phyloP scores from a whole-genome alignment of 148 eudicot species.

The Tetragonia tetragonoides region DNA sequence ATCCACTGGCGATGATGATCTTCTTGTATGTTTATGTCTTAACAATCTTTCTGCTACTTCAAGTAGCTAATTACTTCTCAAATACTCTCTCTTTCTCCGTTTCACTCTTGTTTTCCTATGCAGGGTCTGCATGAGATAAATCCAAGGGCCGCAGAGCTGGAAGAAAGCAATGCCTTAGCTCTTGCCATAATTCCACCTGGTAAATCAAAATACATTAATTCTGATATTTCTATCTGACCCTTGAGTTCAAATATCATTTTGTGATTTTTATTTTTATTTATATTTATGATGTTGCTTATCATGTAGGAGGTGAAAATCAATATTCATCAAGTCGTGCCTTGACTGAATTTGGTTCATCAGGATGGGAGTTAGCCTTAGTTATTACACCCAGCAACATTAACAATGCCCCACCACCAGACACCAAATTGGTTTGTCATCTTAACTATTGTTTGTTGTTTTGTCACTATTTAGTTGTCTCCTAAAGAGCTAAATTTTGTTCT shows the following conservation, averaged over 20 bases:
- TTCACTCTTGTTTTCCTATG: constrained; percentile 7
- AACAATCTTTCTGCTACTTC: background rate
- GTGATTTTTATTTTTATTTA: background rate
- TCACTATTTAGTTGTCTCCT: background rate
- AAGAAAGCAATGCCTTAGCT: constrained; percentile 90
- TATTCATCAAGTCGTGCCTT: constrained; percentile 38
- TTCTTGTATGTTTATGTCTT: constrained; percentile 45
- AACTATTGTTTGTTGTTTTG: background rate
- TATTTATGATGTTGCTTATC: constrained; percentile 6
- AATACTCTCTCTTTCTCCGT: background rate
- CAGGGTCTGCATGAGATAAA: constrained; percentile 76
- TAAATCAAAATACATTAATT: constrained; percentile 16
- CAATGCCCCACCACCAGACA: constrained; percentile 31
- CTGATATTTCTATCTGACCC: background rate
- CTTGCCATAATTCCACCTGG: constrained; percentile 92
- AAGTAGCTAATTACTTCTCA: background rate
- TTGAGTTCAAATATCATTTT: background rate
- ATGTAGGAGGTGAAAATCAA: constrained; percentile 52
- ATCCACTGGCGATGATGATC: constrained; percentile 61
- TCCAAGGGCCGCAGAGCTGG: constrained; percentile 65
- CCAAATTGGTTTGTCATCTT: constrained; percentile 57
- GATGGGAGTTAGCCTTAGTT: constrained; percentile 96
- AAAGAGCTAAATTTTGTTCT: too few relatives aligned
- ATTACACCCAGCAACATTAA: constrained; percentile 68
- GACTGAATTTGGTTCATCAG: constrained; percentile 60